Conservation (phyloP, 2,329 filamentous ascomycete species). For the Aspergillus fijiensis region DNA sequence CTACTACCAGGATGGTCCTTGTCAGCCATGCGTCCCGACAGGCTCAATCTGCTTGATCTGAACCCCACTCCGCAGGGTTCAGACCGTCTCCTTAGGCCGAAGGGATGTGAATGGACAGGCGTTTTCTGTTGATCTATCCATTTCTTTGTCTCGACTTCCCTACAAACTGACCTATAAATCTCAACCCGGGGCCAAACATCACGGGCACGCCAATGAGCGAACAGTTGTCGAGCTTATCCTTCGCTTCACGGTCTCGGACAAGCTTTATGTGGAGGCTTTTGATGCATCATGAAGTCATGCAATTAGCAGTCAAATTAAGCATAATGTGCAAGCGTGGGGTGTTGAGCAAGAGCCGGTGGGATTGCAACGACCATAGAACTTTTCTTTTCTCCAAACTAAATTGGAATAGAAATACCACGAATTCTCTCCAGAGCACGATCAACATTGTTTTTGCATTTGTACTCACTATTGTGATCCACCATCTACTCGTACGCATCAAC, state of each 20-base stretch:
- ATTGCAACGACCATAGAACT: neutral
- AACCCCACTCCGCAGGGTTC: neutral
- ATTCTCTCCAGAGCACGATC: neutral
- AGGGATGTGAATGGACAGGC: neutral
- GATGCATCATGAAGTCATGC: constrained; percentile 13
- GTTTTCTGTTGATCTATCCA: neutral
- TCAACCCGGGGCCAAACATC: neutral
- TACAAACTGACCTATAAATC: neutral
- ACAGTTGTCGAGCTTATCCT: neutral
- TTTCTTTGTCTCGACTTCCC: neutral
- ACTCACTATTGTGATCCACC: no score
- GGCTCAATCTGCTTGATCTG: neutral
- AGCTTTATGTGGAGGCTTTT: neutral
- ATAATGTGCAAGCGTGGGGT: neutral
- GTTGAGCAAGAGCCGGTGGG: constrained; percentile 1
- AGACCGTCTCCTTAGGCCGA: neutral
- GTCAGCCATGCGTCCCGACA: neutral
- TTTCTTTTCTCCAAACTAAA: neutral
- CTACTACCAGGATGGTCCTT: neutral
- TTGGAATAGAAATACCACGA: neutral
- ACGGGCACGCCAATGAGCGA: neutral
- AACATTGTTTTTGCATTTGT: no score
- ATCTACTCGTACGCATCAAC: no score
- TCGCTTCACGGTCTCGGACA: neutral
- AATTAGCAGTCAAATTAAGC: constrained; percentile 7